A percentile compares a stretch with the other conserved stretches of the same genome.
Conservation (phyloP, 169 alveolate species). For the Plasmodium gonderi region DNA sequence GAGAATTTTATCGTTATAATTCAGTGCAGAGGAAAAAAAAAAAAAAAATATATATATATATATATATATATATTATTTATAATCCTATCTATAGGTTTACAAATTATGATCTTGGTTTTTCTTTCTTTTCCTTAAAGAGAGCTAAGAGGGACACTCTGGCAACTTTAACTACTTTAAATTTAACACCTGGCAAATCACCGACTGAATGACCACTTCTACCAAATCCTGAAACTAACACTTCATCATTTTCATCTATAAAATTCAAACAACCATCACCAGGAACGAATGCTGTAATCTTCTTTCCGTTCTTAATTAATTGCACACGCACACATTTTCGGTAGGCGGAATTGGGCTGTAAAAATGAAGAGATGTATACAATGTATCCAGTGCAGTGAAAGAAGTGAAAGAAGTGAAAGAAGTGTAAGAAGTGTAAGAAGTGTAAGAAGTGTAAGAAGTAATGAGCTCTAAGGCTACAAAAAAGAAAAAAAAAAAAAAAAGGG, state of each 20-base stretch:
- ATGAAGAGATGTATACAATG: not conserved
- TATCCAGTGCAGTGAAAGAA: not conserved
- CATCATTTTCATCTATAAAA: constrained; percentile 99
- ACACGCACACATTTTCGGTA: constrained; percentile 99
- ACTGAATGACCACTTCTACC: constrained; percentile 99
- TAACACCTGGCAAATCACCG: constrained; percentile 99
- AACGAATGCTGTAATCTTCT: constrained; percentile 99
- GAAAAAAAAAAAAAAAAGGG: too few relatives aligned
- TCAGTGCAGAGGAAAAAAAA: not conserved
- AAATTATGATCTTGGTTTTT: constrained; percentile 94
- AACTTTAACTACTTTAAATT: constrained; percentile 99
- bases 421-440: not conserved
- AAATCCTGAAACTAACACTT: constrained; percentile 99
- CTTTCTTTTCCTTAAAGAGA: constrained; percentile 97
- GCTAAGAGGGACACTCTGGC: constrained; percentile 97
- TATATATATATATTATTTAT: too few relatives aligned
- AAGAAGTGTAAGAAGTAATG: too few relatives aligned
- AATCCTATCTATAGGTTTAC: not conserved
- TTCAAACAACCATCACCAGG: constrained; percentile 99
- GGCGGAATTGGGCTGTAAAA: constrained; percentile 99
- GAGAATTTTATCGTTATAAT: too few relatives aligned
- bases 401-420: too few relatives aligned
- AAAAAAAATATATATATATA: not conserved
- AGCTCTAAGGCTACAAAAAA: too few relatives aligned
- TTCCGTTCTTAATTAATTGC: constrained; percentile 98